Percentiles rank a stretch among this genome's conserved stretches.
phyloP scores from a whole-genome alignment of 345 rosid genomes.

The Eucalyptus tenuipes region DNA sequence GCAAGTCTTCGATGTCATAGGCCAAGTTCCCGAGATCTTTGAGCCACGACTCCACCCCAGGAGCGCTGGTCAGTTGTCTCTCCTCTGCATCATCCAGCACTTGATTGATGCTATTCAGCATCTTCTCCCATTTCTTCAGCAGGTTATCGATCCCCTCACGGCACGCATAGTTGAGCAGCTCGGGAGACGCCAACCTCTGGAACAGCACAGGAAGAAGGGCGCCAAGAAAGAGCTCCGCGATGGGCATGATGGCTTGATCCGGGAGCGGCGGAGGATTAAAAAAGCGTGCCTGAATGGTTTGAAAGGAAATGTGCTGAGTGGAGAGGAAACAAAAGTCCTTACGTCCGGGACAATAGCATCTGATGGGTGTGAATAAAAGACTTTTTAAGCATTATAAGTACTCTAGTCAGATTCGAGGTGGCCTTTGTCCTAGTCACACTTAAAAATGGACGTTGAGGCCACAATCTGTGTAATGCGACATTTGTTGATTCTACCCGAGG shows the following conservation, averaged over 20 bases:
- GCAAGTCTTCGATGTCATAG: not conserved
- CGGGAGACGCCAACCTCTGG: not conserved
- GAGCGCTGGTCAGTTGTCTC: not conserved
- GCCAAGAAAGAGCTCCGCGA: not conserved
- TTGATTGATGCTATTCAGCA: not conserved
- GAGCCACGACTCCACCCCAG: not conserved
- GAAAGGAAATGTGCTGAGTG: not conserved
- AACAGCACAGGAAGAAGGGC: not conserved
- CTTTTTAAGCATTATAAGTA: not conserved
- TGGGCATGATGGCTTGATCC: not conserved
- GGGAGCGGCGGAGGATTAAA: not conserved
- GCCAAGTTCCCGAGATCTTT: constrained; percentile 2
- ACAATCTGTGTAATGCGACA: too few species aligned
- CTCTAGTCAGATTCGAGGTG: not conserved
- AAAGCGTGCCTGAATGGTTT: not conserved
- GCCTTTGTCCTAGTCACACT: accelerated
- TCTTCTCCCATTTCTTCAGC: constrained; percentile 1
- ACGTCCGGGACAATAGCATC: not conserved
- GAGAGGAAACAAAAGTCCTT: not conserved
- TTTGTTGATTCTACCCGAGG: too few species aligned
- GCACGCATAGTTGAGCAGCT: not conserved
- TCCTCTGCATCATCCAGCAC: not conserved
- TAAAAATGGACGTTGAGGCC: too few species aligned
- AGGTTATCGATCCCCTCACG: not conserved
- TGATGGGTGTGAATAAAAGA: not conserved